Percentiles rank a stretch among this genome's conserved stretches.
Evolutionary conservation across 2,329 filamentous ascomycete species (phyloP).

Genomic region (Alternaria arborescens): DNA sequence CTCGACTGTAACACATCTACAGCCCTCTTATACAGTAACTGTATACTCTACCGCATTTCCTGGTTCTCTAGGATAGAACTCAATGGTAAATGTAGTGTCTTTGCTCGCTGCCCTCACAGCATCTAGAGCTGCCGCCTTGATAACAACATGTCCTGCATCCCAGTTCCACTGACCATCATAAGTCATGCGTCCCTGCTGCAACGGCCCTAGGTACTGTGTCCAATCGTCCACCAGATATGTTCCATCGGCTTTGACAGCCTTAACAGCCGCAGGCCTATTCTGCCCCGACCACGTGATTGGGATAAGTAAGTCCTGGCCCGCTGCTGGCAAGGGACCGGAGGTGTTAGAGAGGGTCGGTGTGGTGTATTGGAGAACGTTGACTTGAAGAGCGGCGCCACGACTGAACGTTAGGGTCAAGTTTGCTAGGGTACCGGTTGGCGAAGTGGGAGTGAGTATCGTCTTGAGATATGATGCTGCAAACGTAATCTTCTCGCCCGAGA

Average conservation of each 20-base stretch:
- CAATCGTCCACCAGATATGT: slow-evolving; percentile 64
- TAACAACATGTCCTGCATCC: slow-evolving; percentile 57
- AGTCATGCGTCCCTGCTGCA: slow-evolving; percentile 60
- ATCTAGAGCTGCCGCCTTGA: slow-evolving; percentile 57
- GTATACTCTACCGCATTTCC: slow-evolving; percentile 62
- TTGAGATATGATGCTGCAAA: slow-evolving; percentile 59
- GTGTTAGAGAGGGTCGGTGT: slow-evolving; percentile 47
- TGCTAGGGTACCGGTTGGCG: slow-evolving; percentile 57
- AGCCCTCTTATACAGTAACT: slow-evolving; percentile 47
- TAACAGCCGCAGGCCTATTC: slow-evolving; percentile 60
- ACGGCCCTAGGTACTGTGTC: slow-evolving; percentile 62
- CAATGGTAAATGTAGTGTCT: slow-evolving; percentile 61
- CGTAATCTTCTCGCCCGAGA: slow-evolving; percentile 56
- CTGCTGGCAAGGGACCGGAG: slow-evolving; percentile 43
- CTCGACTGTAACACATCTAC: not conserved
- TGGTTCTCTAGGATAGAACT: slow-evolving; percentile 63
- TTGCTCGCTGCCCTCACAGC: slow-evolving; percentile 58
- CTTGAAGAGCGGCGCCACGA: slow-evolving; percentile 56
- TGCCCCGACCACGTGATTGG: slow-evolving; percentile 64
- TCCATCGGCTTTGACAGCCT: slow-evolving; percentile 60
- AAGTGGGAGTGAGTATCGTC: slow-evolving; percentile 54
- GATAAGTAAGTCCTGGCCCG: slow-evolving; percentile 56
- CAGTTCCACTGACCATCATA: slow-evolving; percentile 63
- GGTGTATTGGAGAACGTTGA: slow-evolving; percentile 64
- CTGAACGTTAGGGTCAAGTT: slow-evolving; percentile 64